Conservation (phyloP, 208 protist species). For the Trypanosoma lewisi region DNA sequence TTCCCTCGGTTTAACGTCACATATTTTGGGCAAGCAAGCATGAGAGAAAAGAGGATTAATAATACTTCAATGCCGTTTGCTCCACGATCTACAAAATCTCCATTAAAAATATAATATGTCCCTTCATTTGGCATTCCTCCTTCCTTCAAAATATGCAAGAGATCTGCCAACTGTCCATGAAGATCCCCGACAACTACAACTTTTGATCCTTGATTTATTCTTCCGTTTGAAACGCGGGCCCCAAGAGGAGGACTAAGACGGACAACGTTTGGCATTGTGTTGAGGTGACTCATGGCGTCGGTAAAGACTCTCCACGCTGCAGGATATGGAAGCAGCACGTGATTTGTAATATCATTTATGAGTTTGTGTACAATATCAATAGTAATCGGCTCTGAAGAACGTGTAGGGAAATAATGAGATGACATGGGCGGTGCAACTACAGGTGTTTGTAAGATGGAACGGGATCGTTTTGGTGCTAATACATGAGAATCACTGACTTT, state of each 20-base stretch:
- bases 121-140: constrained; percentile 76
- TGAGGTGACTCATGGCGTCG: constrained; percentile 81
- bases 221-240: constrained; percentile 66
- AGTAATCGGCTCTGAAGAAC: constrained; percentile 55
- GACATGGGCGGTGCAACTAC: constrained; percentile 67
- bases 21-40: constrained; percentile 91
- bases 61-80: constrained; percentile 96
- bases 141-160: constrained; percentile 85
- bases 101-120: constrained; percentile 91
- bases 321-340: constrained; percentile 73
- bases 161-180: constrained; percentile 83
- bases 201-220: constrained; percentile 76
- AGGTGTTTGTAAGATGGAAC: constrained; percentile 60
- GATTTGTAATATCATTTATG: constrained; percentile 69
- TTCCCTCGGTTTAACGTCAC: constrained; percentile 96
- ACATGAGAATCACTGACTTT: constrained; percentile 76
- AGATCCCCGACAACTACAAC: constrained; percentile 88
- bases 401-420: constrained; percentile 78
- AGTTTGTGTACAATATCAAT: constrained; percentile 65
- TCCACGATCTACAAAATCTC: constrained; percentile 98
- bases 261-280: constrained; percentile 83
- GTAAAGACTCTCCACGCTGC: constrained; percentile 83
- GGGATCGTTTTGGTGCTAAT: constrained; percentile 67
- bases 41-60: constrained; percentile 94
- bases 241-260: constrained; percentile 65